Evolutionary conservation across 768 basidiomycete genomes (phyloP).

Genomic region (Xanthoconium stramineum): DNA sequence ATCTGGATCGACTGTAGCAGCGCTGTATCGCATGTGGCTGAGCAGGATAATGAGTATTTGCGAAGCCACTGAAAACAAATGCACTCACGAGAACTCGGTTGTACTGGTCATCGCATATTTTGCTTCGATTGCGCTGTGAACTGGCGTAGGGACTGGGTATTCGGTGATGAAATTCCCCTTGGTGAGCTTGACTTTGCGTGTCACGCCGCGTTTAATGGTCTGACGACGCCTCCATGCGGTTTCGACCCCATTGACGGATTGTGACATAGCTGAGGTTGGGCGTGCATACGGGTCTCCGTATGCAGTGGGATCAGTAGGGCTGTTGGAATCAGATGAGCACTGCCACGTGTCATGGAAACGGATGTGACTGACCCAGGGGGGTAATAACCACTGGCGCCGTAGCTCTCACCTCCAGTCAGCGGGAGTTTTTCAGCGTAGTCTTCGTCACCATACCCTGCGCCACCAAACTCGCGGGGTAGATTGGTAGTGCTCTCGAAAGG

Average conservation of each 20-base stretch:
- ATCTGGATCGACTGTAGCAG: constrained; percentile 89
- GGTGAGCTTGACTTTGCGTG: constrained; percentile 92
- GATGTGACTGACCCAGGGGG: constrained; percentile 60
- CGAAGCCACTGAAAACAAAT: background rate
- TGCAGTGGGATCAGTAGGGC: constrained; percentile 50
- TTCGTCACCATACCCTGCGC: constrained; percentile 52
- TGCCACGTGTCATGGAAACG: background rate
- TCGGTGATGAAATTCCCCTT: constrained; percentile 92
- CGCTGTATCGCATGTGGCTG: constrained; percentile 90
- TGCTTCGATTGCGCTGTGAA: constrained; percentile 76
- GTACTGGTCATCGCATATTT: constrained; percentile 71
- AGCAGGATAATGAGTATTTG: background rate
- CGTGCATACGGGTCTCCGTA: constrained; percentile 68
- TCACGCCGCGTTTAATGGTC: constrained; percentile 89
- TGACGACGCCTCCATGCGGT: constrained; percentile 74
- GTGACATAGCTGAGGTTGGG: constrained; percentile 50
- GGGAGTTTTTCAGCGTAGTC: constrained; percentile 78
- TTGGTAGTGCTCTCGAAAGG: constrained; percentile 59
- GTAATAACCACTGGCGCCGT: constrained; percentile 60
- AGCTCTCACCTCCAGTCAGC: constrained; percentile 55
- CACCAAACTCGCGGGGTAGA: constrained; percentile 52
- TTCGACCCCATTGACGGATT: constrained; percentile 54
- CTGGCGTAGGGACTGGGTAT: constrained; percentile 82
- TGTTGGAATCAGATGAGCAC: constrained; percentile 25
- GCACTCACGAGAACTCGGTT: constrained; percentile 86